Percentiles rank a stretch among this genome's conserved stretches.
Evolutionary conservation across 1,284 basidiomycete genomes (phyloP).

Genomic region (Rhodotorula sp.): DNA sequence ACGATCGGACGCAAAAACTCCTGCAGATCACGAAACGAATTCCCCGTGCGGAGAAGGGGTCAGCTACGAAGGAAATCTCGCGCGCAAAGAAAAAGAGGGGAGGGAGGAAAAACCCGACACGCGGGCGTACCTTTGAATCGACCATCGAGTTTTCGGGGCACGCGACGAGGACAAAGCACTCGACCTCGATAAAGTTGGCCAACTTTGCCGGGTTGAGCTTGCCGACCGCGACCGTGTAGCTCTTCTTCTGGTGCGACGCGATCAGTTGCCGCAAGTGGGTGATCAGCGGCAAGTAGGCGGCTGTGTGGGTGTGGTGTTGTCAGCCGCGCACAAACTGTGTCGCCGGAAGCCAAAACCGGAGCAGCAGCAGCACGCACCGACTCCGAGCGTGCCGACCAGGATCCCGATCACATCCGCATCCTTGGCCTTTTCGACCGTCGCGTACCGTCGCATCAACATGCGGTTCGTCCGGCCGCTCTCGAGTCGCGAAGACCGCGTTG

Average conservation of each 20-base stretch:
- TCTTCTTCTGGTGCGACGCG: slow-evolving; percentile 69
- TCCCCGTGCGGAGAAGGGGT: no score
- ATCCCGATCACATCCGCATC: slow-evolving; percentile 94
- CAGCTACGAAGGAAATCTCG: no score
- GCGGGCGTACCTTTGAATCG: slow-evolving; percentile 65
- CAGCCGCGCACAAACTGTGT: not conserved
- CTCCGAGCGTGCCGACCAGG: slow-evolving; percentile 89
- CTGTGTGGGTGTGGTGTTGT: slow-evolving; percentile 48
- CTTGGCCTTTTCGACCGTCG: slow-evolving; percentile 79
- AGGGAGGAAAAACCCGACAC: not conserved
- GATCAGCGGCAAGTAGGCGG: slow-evolving; percentile 78
- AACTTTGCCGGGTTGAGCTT: slow-evolving; percentile 94
- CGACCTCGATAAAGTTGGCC: slow-evolving; percentile 93
- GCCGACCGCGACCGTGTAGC: slow-evolving; percentile 92
- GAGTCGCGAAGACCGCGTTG: slow-evolving; percentile 54
- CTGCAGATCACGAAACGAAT: slow-evolving; percentile 49
- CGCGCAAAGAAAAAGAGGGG: not conserved
- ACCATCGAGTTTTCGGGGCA: slow-evolving; percentile 91
- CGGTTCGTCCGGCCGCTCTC: slow-evolving; percentile 66
- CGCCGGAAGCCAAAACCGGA: not conserved
- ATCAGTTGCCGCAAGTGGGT: slow-evolving; percentile 69
- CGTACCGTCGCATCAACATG: slow-evolving; percentile 88
- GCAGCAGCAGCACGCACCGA: slow-evolving; percentile 57
- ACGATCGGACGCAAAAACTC: slow-evolving; percentile 89
- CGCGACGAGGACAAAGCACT: slow-evolving; percentile 91